Evolutionary conservation across 345 rosid genomes (phyloP).

Genomic region (Corymbia maculata): DNA sequence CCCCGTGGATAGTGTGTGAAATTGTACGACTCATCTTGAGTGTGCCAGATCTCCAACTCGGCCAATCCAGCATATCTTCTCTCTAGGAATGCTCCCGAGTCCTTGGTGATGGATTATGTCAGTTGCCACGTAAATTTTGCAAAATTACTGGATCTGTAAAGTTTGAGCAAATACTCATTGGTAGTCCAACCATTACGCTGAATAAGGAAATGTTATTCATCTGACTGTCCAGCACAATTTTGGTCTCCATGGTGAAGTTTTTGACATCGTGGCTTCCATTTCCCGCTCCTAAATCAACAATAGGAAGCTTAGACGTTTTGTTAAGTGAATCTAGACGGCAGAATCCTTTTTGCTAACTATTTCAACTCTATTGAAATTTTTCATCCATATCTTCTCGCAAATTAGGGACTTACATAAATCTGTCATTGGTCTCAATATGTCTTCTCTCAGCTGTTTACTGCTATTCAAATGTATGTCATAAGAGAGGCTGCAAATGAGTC

Average conservation of each 20-base stretch:
- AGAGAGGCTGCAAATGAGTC: background rate
- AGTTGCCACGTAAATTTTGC: background rate
- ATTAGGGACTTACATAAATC: background rate
- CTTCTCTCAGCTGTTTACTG: background rate
- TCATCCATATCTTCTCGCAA: background rate
- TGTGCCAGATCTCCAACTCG: constrained; percentile 29
- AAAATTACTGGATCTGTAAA: background rate
- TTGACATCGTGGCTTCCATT: constrained; percentile 57
- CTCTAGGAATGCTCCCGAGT: constrained; percentile 75
- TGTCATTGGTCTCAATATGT: background rate
- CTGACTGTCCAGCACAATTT: constrained; percentile 30
- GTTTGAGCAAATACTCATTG: constrained; percentile 24
- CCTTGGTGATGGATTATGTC: constrained; percentile 22
- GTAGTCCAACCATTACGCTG: constrained; percentile 84
- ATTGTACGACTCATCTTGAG: constrained; percentile 11
- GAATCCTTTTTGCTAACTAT: background rate
- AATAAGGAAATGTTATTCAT: constrained; percentile 62
- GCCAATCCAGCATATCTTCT: constrained; percentile 37
- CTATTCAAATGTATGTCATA: background rate
- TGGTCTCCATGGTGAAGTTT: constrained; percentile 29
- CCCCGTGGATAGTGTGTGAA: constrained; percentile 56
- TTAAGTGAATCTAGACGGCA: background rate
- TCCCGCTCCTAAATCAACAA: constrained; percentile 38
- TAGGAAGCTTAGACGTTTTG: background rate
- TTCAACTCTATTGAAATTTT: background rate